Evolutionary conservation across 106 monocot genomes (phyloP).

Genomic region (Phalaenopsis aphrodite): DNA sequence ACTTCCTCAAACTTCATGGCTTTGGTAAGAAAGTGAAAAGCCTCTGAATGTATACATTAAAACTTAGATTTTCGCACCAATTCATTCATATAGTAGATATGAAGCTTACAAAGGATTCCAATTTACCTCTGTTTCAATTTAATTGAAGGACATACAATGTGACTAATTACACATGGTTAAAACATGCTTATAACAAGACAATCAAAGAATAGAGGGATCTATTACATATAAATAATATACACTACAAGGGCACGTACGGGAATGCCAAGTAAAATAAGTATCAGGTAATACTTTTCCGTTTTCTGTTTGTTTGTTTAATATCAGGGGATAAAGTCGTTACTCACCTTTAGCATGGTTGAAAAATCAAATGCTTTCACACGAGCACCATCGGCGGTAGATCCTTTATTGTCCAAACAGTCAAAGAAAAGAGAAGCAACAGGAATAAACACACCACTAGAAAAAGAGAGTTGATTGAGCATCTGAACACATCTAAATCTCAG

Average conservation of each 20-base stretch:
- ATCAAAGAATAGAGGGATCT: not conserved
- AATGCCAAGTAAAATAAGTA: not conserved
- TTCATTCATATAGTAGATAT: not conserved
- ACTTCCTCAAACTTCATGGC: not conserved
- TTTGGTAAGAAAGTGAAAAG: not conserved
- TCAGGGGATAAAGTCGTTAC: not conserved
- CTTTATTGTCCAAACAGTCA: conserved; percentile 52
- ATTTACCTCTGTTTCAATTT: not conserved
- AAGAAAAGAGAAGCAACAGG: conserved; percentile 68
- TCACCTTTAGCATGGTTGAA: conserved; percentile 63
- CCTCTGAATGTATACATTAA: not conserved
- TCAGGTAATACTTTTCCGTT: too few species aligned
- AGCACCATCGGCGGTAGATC: conserved; percentile 13
- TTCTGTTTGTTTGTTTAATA: too few species aligned
- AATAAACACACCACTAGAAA: conserved; percentile 64
- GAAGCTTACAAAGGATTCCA: not conserved
- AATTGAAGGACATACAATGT: not conserved
- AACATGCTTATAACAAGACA: not conserved
- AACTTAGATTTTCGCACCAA: not conserved
- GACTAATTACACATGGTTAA: too few species aligned
- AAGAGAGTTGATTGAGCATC: conserved; percentile 89
- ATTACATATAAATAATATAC: not conserved
- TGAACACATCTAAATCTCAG: conserved; percentile 71
- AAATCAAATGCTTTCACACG: conserved; percentile 23
- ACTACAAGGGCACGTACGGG: not conserved